Conservation (phyloP, 495 filamentous ascomycete genomes). For the Talaromyces liani region DNA sequence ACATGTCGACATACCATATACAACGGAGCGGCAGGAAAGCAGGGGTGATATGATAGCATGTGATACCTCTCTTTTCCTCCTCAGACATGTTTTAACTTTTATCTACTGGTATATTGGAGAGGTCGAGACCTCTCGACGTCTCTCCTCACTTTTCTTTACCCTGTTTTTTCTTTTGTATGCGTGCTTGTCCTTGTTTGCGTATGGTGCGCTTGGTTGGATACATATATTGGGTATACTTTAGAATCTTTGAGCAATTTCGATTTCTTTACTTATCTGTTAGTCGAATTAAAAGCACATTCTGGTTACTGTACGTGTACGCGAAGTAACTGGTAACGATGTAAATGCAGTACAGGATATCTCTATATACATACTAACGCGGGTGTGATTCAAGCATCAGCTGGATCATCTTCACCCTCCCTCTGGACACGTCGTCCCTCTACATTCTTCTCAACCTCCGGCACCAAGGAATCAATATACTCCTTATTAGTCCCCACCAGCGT, state of each 20-base stretch:
- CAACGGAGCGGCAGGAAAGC: neutral
- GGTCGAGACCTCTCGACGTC: neutral
- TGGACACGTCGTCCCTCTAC: slow-evolving; percentile 49
- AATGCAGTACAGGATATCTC: neutral
- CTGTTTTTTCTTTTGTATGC: neutral
- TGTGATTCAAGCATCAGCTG: slow-evolving; percentile 20
- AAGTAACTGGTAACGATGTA: neutral
- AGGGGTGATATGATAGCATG: neutral
- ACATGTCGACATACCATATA: slow-evolving; percentile 1
- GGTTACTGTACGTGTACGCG: neutral
- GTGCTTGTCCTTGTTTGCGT: slow-evolving; percentile 1
- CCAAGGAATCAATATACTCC: slow-evolving; percentile 52
- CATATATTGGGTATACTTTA: slow-evolving; percentile 10
- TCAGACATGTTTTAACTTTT: neutral
- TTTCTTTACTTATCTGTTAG: neutral
- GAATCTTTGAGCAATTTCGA: slow-evolving; percentile 9
- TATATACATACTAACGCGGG: neutral
- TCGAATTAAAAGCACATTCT: slow-evolving; percentile 2
- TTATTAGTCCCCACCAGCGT: slow-evolving; percentile 75
- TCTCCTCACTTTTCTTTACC: neutral
- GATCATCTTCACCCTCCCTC: slow-evolving; percentile 55
- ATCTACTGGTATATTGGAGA: neutral
- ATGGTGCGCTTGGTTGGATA: slow-evolving; percentile 7
- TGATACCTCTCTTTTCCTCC: neutral
- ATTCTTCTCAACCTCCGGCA: slow-evolving; percentile 53